phyloP scores from a whole-genome alignment of 129 eudicot genomes.

The Flaveria robusta region DNA sequence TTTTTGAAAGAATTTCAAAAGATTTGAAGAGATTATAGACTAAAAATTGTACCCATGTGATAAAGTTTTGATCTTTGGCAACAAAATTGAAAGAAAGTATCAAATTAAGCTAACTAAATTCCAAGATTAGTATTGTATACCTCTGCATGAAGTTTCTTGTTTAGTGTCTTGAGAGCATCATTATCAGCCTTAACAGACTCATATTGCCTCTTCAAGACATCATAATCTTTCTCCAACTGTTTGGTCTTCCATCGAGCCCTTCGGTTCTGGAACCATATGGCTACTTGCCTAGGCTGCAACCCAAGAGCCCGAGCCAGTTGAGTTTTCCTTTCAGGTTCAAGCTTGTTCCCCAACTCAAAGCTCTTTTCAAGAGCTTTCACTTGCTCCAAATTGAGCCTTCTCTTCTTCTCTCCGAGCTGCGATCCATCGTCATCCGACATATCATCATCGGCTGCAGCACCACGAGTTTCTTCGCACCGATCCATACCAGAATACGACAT shows the following conservation, averaged over 20 bases:
- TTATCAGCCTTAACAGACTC: conserved; percentile 81
- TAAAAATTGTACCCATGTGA: conserved; percentile 24
- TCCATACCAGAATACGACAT: conserved; percentile 79
- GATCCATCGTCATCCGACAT: conserved; percentile 78
- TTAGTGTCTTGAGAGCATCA: conserved; percentile 70
- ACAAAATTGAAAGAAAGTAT: not conserved
- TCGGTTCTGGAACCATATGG: conserved; percentile 94
- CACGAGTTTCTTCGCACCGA: conserved; percentile 55
- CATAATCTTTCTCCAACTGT: conserved; percentile 83
- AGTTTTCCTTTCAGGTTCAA: conserved; percentile 84
- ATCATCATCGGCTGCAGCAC: conserved; percentile 64
- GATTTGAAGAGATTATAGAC: not conserved
- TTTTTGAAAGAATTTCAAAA: conserved; percentile 4
- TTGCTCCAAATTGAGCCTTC: conserved; percentile 79
- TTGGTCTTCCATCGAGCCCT: conserved; percentile 98
- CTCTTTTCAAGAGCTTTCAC: conserved; percentile 90
- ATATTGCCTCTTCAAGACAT: conserved; percentile 70
- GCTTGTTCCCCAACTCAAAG: conserved; percentile 76
- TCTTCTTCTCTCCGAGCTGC: conserved; percentile 82
- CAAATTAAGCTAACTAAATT: not conserved
- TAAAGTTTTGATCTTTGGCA: not conserved
- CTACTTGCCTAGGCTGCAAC: conserved; percentile 84
- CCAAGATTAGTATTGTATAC: conserved; percentile 34
- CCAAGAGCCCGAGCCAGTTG: conserved; percentile 85
- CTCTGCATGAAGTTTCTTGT: conserved; percentile 91